phyloP scores from a whole-genome alignment of 345 rosid genomes.

The Aquilaria malaccensis region DNA sequence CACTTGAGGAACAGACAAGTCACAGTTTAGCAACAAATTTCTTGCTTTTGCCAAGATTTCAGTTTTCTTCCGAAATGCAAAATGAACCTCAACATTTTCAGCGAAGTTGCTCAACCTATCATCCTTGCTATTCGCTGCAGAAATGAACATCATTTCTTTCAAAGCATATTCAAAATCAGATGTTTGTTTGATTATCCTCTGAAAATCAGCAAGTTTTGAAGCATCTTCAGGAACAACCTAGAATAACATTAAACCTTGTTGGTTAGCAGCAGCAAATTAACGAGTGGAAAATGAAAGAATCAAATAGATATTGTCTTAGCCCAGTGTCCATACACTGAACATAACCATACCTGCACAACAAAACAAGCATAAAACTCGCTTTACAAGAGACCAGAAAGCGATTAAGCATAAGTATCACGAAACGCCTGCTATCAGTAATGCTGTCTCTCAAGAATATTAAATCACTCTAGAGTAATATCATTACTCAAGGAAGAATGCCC shows the following conservation, averaged over 20 bases:
- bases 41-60: constrained; percentile 91
- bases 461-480: too few relatives aligned
- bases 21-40: constrained; percentile 65
- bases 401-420: too few relatives aligned
- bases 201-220: constrained; percentile 78
- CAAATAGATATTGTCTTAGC: not conserved
- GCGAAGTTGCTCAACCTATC: constrained; percentile 74
- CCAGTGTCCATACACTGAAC: not conserved
- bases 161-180: constrained; percentile 67
- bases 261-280: not conserved
- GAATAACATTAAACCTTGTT: constrained; percentile 15
- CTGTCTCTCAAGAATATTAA: too few relatives aligned
- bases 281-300: not conserved
- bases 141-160: constrained; percentile 60
- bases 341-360: not conserved
- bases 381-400: too few relatives aligned
- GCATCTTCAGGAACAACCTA: constrained; percentile 98
- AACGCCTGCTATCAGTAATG: too few relatives aligned
- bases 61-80: constrained; percentile 74
- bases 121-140: constrained; percentile 54
- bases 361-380: too few relatives aligned
- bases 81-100: constrained; percentile 93
- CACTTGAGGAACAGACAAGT: constrained; percentile 71
- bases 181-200: constrained; percentile 58
- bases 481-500: too few relatives aligned